phyloP scores from a whole-genome alignment of 2,329 filamentous ascomycete species.

The Graphilbum fragrans region DNA sequence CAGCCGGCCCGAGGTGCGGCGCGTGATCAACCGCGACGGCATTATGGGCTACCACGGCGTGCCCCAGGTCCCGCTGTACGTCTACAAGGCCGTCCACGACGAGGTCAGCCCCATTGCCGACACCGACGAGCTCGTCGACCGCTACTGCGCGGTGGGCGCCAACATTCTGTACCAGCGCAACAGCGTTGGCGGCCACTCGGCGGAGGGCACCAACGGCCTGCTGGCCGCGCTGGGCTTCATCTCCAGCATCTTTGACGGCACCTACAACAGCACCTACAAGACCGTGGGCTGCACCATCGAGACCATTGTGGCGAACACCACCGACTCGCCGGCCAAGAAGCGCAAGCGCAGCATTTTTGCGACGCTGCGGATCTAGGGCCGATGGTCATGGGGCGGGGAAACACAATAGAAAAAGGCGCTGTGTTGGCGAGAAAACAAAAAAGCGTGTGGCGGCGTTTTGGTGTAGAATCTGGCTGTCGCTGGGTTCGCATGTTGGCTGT shows the following conservation, averaged over 20 bases:
- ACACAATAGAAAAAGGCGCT: too few species aligned
- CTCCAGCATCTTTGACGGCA: constrained; percentile 9
- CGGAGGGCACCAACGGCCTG: constrained; percentile 16
- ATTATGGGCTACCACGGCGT: constrained; percentile 24
- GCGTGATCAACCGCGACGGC: constrained; percentile 18
- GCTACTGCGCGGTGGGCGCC: constrained; percentile 25
- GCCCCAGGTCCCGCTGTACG: constrained; percentile 30
- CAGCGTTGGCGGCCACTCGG: constrained; percentile 24
- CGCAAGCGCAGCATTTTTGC: not conserved
- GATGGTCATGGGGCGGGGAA: too few species aligned
- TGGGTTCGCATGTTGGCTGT: too few species aligned
- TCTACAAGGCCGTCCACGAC: constrained; percentile 33
- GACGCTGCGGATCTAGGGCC: too few species aligned
- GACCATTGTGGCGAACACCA: constrained; percentile 5
- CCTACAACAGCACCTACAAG: constrained; percentile 3
- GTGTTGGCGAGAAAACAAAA: too few species aligned
- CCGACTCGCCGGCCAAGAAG: not conserved
- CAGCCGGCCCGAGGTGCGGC: constrained; percentile 9
- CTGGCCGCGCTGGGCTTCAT: constrained; percentile 13
- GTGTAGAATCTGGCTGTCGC: too few species aligned
- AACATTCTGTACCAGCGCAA: constrained; percentile 31
- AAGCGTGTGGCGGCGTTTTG: too few species aligned
- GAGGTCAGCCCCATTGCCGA: constrained; percentile 26
- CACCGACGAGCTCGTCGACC: constrained; percentile 25
- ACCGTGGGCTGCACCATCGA: constrained; percentile 7